Evolutionary conservation across 2,329 filamentous ascomycete genomes (phyloP).

Genomic region (Cercospora sojina): DNA sequence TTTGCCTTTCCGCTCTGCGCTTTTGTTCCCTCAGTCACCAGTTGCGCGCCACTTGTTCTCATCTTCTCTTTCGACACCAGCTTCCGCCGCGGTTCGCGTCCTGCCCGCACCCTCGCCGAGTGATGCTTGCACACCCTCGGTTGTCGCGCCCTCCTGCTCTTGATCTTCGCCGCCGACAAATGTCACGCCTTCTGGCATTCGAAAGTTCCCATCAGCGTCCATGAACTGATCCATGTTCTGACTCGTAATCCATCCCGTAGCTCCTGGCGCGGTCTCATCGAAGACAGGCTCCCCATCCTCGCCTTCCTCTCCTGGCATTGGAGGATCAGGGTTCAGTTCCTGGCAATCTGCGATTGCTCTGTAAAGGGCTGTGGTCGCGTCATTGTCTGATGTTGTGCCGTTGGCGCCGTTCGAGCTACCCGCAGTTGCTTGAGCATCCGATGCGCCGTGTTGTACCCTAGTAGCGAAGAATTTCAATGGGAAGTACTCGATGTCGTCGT

Average conservation of each 20-base stretch:
- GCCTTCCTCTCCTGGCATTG: slow-evolving; percentile 49
- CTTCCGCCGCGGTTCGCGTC: slow-evolving; percentile 45
- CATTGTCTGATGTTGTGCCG: slow-evolving; percentile 17
- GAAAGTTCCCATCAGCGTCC: slow-evolving; percentile 78
- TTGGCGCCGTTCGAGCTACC: slow-evolving; percentile 24
- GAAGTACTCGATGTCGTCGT: slow-evolving; percentile 63
- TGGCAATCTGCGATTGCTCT: slow-evolving; percentile 71
- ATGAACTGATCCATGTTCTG: slow-evolving; percentile 87
- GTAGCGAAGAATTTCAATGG: slow-evolving; percentile 66
- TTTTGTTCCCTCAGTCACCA: slow-evolving; percentile 32
- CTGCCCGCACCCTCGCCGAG: slow-evolving; percentile 36
- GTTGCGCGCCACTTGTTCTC: slow-evolving; percentile 57
- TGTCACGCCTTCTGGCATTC: slow-evolving; percentile 65
- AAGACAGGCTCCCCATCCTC: slow-evolving; percentile 49
- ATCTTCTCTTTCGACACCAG: slow-evolving; percentile 37
- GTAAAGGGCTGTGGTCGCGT: slow-evolving; percentile 54
- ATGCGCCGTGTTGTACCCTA: slow-evolving; percentile 16
- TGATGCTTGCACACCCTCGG: slow-evolving; percentile 28
- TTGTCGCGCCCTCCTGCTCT: slow-evolving; percentile 31
- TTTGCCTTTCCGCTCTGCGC: not conserved
- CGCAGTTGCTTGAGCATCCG: slow-evolving; percentile 3
- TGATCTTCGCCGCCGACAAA: slow-evolving; percentile 57
- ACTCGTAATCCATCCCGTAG: slow-evolving; percentile 82
- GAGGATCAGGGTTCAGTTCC: slow-evolving; percentile 71
- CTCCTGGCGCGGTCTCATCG: slow-evolving; percentile 65